Evolutionary conservation across 805 yeast species (phyloP).

Genomic region (Wickerhamiella bombiphila): DNA sequence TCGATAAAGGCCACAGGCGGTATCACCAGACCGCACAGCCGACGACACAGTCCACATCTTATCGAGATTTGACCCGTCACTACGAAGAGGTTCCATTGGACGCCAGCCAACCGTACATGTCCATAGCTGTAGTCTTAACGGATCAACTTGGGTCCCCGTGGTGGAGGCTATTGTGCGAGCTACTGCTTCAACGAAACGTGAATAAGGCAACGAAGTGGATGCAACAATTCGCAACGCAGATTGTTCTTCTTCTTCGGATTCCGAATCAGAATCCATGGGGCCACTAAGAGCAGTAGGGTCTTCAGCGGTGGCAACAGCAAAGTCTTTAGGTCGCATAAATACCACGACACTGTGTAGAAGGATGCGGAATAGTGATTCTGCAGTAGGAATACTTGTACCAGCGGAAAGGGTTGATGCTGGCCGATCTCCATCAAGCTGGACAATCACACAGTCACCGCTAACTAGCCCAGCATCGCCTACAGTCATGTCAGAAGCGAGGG

Average conservation of each 20-base stretch:
- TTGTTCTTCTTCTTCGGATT: too few relatives aligned
- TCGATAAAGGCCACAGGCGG: conserved; percentile 40
- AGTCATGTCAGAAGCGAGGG: neutral
- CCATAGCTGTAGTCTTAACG: conserved; percentile 51
- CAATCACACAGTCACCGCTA: conserved; percentile 17
- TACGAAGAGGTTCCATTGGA: neutral
- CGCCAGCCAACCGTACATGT: conserved; percentile 25
- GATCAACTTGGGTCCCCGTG: conserved; percentile 48
- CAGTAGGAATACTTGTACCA: too few relatives aligned
- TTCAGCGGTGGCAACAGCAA: conserved; percentile 15
- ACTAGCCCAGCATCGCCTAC: conserved; percentile 22
- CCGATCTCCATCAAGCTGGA: conserved; percentile 1
- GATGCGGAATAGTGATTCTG: conserved; percentile 22
- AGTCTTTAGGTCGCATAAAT: conserved; percentile 7
- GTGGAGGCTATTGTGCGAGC: conserved; percentile 39
- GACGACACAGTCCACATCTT: conserved; percentile 8
- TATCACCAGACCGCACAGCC: neutral
- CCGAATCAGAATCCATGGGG: too few relatives aligned
- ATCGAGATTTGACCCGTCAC: conserved; percentile 10
- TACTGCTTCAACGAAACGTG: conserved; percentile 45
- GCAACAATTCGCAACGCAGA: conserved; percentile 46
- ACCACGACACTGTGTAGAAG: conserved; percentile 20
- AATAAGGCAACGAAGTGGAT: conserved; percentile 42
- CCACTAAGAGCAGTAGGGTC: conserved; percentile 13
- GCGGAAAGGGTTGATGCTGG: too few relatives aligned